Percentiles rank a stretch among this genome's conserved stretches.
Conservation (phyloP, 2,329 filamentous ascomycete species). For the Epichloe amarillans region DNA sequence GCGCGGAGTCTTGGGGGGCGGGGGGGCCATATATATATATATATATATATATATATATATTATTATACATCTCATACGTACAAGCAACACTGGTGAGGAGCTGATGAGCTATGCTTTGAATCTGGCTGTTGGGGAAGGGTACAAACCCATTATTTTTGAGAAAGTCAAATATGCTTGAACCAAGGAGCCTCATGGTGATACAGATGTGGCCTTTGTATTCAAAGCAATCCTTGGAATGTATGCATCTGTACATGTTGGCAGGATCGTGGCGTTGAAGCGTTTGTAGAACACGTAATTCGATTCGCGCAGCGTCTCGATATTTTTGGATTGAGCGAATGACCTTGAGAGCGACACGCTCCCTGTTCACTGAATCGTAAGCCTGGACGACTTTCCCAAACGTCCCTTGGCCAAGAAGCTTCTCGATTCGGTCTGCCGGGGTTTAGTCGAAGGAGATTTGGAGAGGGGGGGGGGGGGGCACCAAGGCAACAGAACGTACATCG, state of each 20-base stretch:
- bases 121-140: constrained; percentile 95
- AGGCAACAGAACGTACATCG: no score
- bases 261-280: constrained; percentile 86
- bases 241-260: constrained; percentile 88
- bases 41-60: no score
- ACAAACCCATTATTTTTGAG: constrained; percentile 91
- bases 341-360: constrained; percentile 81
- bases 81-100: constrained; percentile 96
- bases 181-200: constrained; percentile 63
- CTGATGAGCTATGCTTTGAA: constrained; percentile 91
- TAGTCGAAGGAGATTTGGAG: background rate
- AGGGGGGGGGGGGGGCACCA: no score
- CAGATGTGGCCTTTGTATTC: constrained; percentile 97
- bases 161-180: constrained; percentile 97
- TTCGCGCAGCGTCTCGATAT: constrained; percentile 89
- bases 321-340: constrained; percentile 98
- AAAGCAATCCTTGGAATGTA: constrained; percentile 91
- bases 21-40: no score
- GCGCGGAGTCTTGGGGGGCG: no score
- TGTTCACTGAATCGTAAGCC: constrained; percentile 65
- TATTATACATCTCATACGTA: constrained; percentile 34
- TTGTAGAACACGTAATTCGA: constrained; percentile 83
- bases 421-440: constrained; percentile 57
- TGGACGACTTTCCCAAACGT: constrained; percentile 98
- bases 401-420: constrained; percentile 82